Percentiles rank a stretch among this genome's conserved stretches.
These are phyloP conservation scores for Colletotrichum brevisporum DNA, from an alignment of 2,329 filamentous ascomycete species.

Conservation along the genomic window DNA sequence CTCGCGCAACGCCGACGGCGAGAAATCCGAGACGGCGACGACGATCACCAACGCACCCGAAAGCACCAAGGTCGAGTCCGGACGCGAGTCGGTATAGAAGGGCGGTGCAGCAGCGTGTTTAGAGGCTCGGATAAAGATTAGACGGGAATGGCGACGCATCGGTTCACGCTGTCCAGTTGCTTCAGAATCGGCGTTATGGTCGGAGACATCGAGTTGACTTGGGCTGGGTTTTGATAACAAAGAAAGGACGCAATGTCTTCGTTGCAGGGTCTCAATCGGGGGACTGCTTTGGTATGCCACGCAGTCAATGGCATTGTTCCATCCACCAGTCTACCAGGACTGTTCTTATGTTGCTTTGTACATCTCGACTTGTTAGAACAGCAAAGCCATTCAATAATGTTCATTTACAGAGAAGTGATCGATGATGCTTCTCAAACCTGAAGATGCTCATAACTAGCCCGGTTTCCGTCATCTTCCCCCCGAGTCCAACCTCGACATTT, in stretches of 20 bases:
- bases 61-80: constrained; percentile 33
- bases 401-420: background rate
- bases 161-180: background rate
- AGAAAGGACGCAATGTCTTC: background rate
- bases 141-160: background rate
- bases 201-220: background rate
- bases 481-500: background rate
- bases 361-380: background rate
- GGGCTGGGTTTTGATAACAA: background rate
- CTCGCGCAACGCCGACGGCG: constrained; percentile 38
- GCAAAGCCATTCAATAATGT: background rate
- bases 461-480: background rate
- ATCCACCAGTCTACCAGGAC: background rate
- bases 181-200: background rate
- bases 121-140: background rate
- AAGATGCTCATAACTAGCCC: background rate
- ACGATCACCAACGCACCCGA: constrained; percentile 36
- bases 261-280: background rate
- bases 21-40: constrained; percentile 43
- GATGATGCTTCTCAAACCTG: background rate
- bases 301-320: background rate
- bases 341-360: background rate
- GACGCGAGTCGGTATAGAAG: constrained; percentile 22
- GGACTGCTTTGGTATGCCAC: background rate
- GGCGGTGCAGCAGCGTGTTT: too few species aligned